Conservation (phyloP, 495 filamentous ascomycete genomes). For the Xylaria scruposa region DNA sequence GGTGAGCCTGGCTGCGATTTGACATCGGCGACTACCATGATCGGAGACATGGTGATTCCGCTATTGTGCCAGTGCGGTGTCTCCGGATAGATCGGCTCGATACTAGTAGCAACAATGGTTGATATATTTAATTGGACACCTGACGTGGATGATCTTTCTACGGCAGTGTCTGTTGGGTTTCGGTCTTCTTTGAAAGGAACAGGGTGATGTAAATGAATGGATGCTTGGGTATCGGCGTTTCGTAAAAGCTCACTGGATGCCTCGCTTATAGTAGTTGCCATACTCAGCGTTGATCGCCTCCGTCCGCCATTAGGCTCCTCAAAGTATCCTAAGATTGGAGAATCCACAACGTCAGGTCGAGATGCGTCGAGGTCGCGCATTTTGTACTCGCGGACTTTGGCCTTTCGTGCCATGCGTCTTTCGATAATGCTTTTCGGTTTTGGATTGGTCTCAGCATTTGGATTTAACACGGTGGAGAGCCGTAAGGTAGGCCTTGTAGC, state of each 20-base stretch:
- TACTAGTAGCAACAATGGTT: conserved; percentile 18
- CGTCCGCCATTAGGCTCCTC: background rate
- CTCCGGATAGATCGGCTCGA: conserved; percentile 17
- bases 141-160: background rate
- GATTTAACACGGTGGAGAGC: background rate
- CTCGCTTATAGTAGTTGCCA: background rate
- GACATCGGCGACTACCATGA: conserved; percentile 36
- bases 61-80: conserved; percentile 21
- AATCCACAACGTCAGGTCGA: conserved; percentile 27
- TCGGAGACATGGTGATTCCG: conserved; percentile 29
- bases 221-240: background rate
- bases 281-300: conserved; percentile 16
- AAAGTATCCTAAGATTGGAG: conserved; percentile 33
- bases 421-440: conserved; percentile 24
- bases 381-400: conserved; percentile 31
- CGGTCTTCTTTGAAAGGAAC: background rate
- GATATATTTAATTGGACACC: conserved; percentile 22
- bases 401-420: conserved; percentile 31
- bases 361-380: conserved; percentile 31
- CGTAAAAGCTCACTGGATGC: background rate
- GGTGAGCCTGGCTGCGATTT: conserved; percentile 27
- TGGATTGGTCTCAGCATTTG: background rate
- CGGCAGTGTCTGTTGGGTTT: background rate
- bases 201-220: background rate
- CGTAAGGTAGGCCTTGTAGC: background rate